phyloP scores from a whole-genome alignment of 2,329 filamentous ascomycete species.

The Aspergillus sp. region DNA sequence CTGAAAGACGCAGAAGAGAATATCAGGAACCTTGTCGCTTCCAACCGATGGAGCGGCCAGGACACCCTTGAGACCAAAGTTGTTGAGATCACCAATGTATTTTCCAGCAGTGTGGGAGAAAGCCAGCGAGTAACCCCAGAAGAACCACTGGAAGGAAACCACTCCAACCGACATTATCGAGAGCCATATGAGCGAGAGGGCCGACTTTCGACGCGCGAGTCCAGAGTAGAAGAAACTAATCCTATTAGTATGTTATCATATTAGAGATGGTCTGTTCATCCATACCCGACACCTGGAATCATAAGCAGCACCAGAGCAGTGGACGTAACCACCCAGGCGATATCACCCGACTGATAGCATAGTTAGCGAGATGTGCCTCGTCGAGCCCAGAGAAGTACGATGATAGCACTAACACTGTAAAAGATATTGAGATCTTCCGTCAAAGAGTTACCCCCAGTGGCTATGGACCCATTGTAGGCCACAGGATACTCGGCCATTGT shows the following conservation, averaged over 20 bases:
- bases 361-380: constrained; percentile 10
- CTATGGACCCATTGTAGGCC: constrained; percentile 60
- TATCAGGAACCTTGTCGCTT: constrained; percentile 68
- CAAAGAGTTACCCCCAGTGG: constrained; percentile 62
- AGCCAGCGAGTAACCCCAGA: constrained; percentile 83
- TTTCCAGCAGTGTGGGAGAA: constrained; percentile 73
- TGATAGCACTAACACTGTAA: constrained; percentile 52
- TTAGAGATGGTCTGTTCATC: background rate
- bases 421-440: constrained; percentile 74
- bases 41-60: constrained; percentile 72
- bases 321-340: constrained; percentile 73
- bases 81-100: constrained; percentile 73
- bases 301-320: constrained; percentile 82
- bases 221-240: constrained; percentile 85
- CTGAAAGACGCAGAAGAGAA: constrained; percentile 75
- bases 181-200: constrained; percentile 78
- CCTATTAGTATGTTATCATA: constrained; percentile 5
- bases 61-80: constrained; percentile 75
- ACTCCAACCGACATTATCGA: constrained; percentile 76
- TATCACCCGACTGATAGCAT: constrained; percentile 63
- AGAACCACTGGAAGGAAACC: constrained; percentile 89
- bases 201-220: constrained; percentile 82
- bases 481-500: constrained; percentile 37
- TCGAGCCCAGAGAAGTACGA: too few species aligned
- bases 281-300: constrained; percentile 79